phyloP scores from a whole-genome alignment of 2,329 filamentous ascomycete genomes.

The Xylariaceae sp. region DNA sequence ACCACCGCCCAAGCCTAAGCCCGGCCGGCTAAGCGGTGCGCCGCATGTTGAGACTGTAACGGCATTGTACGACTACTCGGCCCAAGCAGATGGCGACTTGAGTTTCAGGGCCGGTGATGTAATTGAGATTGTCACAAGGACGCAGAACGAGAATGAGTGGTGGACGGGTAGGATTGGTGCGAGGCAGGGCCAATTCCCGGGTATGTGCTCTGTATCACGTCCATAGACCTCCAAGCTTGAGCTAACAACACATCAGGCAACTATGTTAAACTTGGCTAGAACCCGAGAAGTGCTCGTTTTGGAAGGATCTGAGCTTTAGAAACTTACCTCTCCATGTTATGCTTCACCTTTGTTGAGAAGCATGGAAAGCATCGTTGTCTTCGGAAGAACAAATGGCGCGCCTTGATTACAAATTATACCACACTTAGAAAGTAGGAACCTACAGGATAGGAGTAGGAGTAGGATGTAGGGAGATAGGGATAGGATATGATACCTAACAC shows the following conservation, averaged over 20 bases:
- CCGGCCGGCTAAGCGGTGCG: conserved; percentile 65
- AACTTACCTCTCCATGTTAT: too few species aligned
- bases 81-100: conserved; percentile 89
- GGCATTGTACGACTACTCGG: conserved; percentile 93
- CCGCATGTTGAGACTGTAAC: conserved; percentile 75
- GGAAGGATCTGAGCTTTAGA: too few species aligned
- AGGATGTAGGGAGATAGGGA: too few species aligned
- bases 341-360: too few species aligned
- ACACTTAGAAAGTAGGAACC: too few species aligned
- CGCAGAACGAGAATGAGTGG: conserved; percentile 95
- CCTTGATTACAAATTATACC: too few species aligned
- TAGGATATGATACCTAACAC: too few species aligned
- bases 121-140: conserved; percentile 83
- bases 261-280: conserved; percentile 45
- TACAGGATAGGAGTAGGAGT: too few species aligned
- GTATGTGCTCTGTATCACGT: conserved; percentile 48
- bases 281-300: neutral
- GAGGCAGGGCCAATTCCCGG: conserved; percentile 89
- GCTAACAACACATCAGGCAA: conserved; percentile 39
- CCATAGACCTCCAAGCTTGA: too few species aligned
- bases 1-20: conserved; percentile 70
- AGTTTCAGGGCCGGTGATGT: conserved; percentile 85
- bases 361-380: too few species aligned
- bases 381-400: too few species aligned
- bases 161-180: conserved; percentile 83